Percentiles rank a stretch among this genome's conserved stretches.
Evolutionary conservation across 1,139 yeast species (phyloP).

Genomic region (Scheffersomyces lignicola): DNA sequence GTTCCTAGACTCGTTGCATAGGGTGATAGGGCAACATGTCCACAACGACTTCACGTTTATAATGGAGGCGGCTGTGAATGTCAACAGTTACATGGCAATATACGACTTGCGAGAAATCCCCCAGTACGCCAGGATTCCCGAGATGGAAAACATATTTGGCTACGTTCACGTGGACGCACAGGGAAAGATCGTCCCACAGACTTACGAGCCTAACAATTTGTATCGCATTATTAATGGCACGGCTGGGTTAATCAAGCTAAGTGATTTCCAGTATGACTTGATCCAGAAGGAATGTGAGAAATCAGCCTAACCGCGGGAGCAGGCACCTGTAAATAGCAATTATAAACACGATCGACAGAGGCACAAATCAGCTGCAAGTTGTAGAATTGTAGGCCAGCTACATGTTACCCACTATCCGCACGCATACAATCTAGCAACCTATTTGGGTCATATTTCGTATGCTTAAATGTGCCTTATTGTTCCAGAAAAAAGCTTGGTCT

Average conservation of each 20-base stretch:
- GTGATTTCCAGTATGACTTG: constrained; percentile 53
- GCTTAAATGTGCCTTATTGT: no score
- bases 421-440: no score
- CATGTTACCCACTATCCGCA: no score
- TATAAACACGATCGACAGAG: no score
- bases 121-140: constrained; percentile 67
- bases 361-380: no score
- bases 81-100: constrained; percentile 65
- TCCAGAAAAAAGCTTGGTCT: no score
- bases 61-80: constrained; percentile 62
- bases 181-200: constrained; percentile 54
- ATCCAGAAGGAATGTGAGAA: constrained; percentile 26
- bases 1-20: constrained; percentile 31
- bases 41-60: constrained; percentile 57
- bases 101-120: constrained; percentile 73
- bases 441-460: no score
- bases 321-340: no score
- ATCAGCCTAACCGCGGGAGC: no score
- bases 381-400: no score
- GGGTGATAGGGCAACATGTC: constrained; percentile 23
- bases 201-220: constrained; percentile 61
- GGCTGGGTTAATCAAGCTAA: constrained; percentile 57
- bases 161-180: constrained; percentile 59
- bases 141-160: constrained; percentile 71
- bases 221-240: constrained; percentile 57